These are phyloP conservation scores for Trichoderma semiorbis DNA, from an alignment of 2,329 filamentous ascomycete species.

Conservation along the genomic window DNA sequence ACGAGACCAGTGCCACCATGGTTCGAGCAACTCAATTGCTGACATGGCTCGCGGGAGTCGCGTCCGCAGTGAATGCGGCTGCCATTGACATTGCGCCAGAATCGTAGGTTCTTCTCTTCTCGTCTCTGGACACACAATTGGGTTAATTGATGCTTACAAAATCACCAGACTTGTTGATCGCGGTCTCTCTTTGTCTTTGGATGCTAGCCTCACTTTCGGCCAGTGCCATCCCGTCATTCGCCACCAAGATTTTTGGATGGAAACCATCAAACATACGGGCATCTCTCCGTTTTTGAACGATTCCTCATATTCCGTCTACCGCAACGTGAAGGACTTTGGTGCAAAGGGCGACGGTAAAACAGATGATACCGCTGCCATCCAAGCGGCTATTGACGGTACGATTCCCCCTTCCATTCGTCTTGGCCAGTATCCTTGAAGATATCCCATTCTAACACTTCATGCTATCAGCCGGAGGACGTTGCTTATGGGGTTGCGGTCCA, in stretches of 20 bases:
- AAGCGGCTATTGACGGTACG: slow-evolving; percentile 58
- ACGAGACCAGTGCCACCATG: background rate
- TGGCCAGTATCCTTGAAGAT: background rate
- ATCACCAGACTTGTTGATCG: background rate
- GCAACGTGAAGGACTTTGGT: slow-evolving; percentile 32
- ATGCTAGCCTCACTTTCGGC: background rate
- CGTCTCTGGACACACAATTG: background rate
- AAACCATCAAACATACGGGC: slow-evolving; percentile 28
- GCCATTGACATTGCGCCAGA: slow-evolving; percentile 10
- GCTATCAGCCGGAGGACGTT: slow-evolving; percentile 16
- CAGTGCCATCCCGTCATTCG: slow-evolving; percentile 11
- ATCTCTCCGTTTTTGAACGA: slow-evolving; percentile 30
- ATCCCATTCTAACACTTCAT: background rate
- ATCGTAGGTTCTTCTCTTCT: background rate
- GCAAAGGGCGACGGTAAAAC: slow-evolving; percentile 28
- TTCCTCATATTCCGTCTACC: slow-evolving; percentile 28
- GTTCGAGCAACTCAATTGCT: slow-evolving; percentile 5
- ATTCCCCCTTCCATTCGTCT: background rate
- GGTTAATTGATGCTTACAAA: background rate
- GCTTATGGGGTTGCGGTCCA: slow-evolving; percentile 18
- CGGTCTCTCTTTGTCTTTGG: background rate
- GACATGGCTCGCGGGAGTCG: slow-evolving; percentile 9
- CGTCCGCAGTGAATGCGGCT: slow-evolving; percentile 3
- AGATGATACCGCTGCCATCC: slow-evolving; percentile 75
- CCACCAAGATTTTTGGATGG: slow-evolving; percentile 25